Conservation (phyloP, 1,284 basidiomycete species). For the Ceratobasidium sp. region DNA sequence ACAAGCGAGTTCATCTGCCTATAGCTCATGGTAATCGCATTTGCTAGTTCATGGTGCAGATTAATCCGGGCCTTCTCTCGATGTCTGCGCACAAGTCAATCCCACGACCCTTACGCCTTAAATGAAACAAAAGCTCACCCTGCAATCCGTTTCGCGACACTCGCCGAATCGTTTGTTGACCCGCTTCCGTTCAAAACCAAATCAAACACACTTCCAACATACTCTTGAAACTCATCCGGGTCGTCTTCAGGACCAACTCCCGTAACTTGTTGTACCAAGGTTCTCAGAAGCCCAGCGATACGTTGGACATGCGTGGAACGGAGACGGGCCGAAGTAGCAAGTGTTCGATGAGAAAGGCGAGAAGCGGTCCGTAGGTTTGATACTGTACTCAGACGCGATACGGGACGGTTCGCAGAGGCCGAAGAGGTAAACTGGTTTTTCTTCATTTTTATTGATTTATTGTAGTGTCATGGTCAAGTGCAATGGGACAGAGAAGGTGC, state of each 20-base stretch:
- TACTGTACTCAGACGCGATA: conserved; percentile 26
- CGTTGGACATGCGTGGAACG: conserved; percentile 40
- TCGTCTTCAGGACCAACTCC: conserved; percentile 38
- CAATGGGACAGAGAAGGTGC: neutral
- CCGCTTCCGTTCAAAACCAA: conserved; percentile 34
- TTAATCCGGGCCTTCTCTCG: conserved; percentile 73
- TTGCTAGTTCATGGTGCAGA: conserved; percentile 63
- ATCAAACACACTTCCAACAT: conserved; percentile 21
- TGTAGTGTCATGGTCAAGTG: neutral
- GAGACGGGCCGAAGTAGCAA: conserved; percentile 36
- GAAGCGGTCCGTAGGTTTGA: conserved; percentile 34
- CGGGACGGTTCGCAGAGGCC: conserved; percentile 12
- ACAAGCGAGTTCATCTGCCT: conserved; percentile 58
- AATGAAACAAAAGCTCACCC: conserved; percentile 10
- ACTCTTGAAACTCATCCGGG: conserved; percentile 38
- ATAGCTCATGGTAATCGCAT: conserved; percentile 63
- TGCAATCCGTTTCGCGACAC: conserved; percentile 22
- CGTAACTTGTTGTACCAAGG: conserved; percentile 37
- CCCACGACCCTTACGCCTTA: neutral
- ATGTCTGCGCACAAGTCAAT: conserved; percentile 53
- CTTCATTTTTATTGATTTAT: conserved; percentile 17
- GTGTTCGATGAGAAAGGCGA: conserved; percentile 32
- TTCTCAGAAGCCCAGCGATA: conserved; percentile 31
- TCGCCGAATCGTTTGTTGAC: conserved; percentile 20
- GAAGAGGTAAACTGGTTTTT: conserved; percentile 19